A percentile compares a stretch with the other conserved stretches of the same genome.
These are phyloP conservation scores for Malassezia sympodialis DNA, from an alignment of 1,284 basidiomycete genomes.

Conservation along the genomic window DNA sequence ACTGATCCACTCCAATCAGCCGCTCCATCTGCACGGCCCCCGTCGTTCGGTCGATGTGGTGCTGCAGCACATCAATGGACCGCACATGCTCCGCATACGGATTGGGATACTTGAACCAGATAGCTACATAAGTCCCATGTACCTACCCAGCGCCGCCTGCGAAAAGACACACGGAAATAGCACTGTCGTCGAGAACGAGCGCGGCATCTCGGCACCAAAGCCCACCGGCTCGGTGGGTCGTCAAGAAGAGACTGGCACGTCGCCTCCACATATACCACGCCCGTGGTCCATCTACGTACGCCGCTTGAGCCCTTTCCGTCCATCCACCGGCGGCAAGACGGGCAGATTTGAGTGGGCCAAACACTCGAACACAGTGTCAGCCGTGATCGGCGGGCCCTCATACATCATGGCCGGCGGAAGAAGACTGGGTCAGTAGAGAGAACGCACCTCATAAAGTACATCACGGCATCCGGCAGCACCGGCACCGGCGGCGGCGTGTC, in stretches of 20 bases:
- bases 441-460: constrained; percentile 17
- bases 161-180: constrained; percentile 15
- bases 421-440: background rate
- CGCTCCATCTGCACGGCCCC: constrained; percentile 18
- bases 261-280: background rate
- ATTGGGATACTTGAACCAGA: constrained; percentile 23
- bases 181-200: constrained; percentile 3
- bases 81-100: constrained; percentile 19
- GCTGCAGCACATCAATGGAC: constrained; percentile 18
- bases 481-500: constrained; percentile 7
- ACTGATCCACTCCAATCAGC: constrained; percentile 15
- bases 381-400: constrained; percentile 12
- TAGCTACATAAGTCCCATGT: background rate
- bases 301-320: constrained; percentile 1
- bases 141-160: constrained; percentile 14
- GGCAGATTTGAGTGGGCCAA: constrained; percentile 9
- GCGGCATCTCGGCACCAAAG: constrained; percentile 5
- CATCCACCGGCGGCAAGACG: background rate
- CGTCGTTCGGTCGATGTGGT: constrained; percentile 11
- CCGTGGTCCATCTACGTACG: background rate
- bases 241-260: background rate
- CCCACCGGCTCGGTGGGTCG: background rate
- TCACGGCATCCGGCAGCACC: constrained; percentile 11
- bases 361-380: constrained; percentile 12
- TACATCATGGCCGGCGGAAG: constrained; percentile 9